Base-by-base conservation (phyloP, 1,284 basidiomycete genomes). In the Chalciporus piperatoides region DNA sequence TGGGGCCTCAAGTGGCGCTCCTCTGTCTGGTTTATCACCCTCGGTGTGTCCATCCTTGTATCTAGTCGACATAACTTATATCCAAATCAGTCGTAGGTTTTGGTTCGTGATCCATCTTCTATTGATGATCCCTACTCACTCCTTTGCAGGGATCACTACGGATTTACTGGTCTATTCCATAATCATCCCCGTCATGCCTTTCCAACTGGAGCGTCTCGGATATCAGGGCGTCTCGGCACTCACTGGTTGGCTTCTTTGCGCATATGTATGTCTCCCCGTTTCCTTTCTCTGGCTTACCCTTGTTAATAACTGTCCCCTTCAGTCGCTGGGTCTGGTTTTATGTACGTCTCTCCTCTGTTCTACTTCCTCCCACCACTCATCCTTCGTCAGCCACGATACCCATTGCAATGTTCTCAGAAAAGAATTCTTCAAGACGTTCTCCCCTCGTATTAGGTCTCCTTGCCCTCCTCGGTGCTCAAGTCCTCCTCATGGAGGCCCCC, bases 401-500 rank as follows among this genome's bases (percentile, higher is more conserved):
- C 0, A 79, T 86, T 41, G 85, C 88, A 0, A 76, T 78, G 57
- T 70, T 82, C 36, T 84, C 89, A 6, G 87, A 90, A 62, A 73
- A 66, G 35, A 80, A 78, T 49, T 68, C 73, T 21, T 75, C 74
- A 23, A 71, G 89, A 41, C 75, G 78, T 43, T 64, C 64, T 1
- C 86, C 86, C 2, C 71, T 92, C 33, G 59, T 90, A 5, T 48
- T 73, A 6, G 88, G 84, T 5, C 71, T 85, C 12, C 11, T 80
- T 3, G 60, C 79, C 12, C 72, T 88, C 11, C 69, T 82, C 8
- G 80, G 73, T 3, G 77, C 82, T 14, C 78, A 82, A 61, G 68
- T 90, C 19, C 73, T 91, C 70, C 76, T 92, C 43, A 91, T 91
- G 87, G 79, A 88, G 52, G 84, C 86, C 0, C 80, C 78, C 2